Evolutionary conservation across 2,329 filamentous ascomycete species (phyloP), one percentile per base, ranked within the genome.

Genomic region (Phialemonium atrogriseum): DNA sequence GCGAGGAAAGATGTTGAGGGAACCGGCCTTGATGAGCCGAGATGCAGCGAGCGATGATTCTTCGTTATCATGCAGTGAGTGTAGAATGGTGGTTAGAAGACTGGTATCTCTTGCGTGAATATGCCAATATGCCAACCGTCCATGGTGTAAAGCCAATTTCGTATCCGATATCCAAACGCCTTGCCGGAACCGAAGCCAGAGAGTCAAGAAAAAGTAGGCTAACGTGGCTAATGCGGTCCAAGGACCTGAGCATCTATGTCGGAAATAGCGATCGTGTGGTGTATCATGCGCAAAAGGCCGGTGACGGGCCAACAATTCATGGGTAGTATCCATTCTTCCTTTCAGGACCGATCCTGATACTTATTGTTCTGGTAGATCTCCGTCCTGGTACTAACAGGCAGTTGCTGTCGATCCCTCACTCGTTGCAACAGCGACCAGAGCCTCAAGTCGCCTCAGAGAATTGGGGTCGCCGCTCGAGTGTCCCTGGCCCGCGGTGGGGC

Each of bases 381-480:
- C n/a, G n/a, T n/a, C n/a, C n/a, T n/a, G n/a, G n/a, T 24, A 10
- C 25, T 39, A 48, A 28, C 43, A 47, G 3, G 44, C 44, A n/a
- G 47, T 43, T 5, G 43, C 43, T 10, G 41, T 48, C 3, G 46
- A 43, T 12, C 56, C 65, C 48, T 77, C 73, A 38, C 68, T 69
- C 3, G 75, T 78, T 5, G 76, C 75, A 24, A 78, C 74, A 5
- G 75, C 74, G n/a, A 80, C 75, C 7, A 80, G 62, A 15, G 75
- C 72, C 38, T 80, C 70, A 5, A 80, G 53, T 23, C 73, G 60
- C 29, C 64, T 59, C 66, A 77, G 68, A 24, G 72, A 66, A 24
- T 60, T 43, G 36, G 58, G 30, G 38, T 54, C 52, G 5, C 52
- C 30, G 7, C 34, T 50, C 27, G 56, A 54, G 2, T 51, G 20